Evolutionary conservation across 768 basidiomycete species (phyloP).

Genomic region (Chiua virens): DNA sequence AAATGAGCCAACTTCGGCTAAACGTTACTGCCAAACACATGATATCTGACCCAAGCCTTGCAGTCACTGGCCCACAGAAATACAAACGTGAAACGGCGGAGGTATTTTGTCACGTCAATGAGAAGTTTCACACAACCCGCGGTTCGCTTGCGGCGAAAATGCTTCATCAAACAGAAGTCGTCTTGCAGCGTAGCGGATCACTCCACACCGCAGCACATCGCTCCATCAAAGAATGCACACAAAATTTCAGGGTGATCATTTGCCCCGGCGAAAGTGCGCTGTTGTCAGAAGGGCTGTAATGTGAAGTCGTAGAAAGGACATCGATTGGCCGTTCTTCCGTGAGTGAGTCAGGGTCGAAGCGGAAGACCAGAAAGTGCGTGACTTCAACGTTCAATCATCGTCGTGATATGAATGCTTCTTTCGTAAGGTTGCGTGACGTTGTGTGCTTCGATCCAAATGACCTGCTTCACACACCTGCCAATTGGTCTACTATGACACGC

Average conservation of each 20-base stretch:
- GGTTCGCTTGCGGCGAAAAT: no score
- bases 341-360: conserved; percentile 15
- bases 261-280: conserved; percentile 1
- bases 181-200: not conserved
- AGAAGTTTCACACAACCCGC: no score
- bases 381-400: not conserved
- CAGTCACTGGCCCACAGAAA: no score
- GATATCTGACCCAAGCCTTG: no score
- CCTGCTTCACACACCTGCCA: not conserved
- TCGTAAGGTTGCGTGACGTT: not conserved
- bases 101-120: no score
- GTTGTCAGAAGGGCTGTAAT: conserved; percentile 14
- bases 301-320: conserved; percentile 11
- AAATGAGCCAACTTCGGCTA: not conserved
- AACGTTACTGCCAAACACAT: not conserved
- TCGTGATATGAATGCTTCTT: conserved; percentile 7
- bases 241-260: conserved; percentile 5
- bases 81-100: not conserved
- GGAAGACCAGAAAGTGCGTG: not conserved
- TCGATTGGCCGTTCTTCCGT: not conserved
- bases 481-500: conserved; percentile 5
- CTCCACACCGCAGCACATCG: not conserved
- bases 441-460: not conserved
- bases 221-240: not conserved
- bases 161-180: not conserved